Evolutionary conservation across 2,329 filamentous ascomycete species (phyloP), one percentile per base, ranked within the genome.

Genomic region (Chaetomium strumarium): DNA sequence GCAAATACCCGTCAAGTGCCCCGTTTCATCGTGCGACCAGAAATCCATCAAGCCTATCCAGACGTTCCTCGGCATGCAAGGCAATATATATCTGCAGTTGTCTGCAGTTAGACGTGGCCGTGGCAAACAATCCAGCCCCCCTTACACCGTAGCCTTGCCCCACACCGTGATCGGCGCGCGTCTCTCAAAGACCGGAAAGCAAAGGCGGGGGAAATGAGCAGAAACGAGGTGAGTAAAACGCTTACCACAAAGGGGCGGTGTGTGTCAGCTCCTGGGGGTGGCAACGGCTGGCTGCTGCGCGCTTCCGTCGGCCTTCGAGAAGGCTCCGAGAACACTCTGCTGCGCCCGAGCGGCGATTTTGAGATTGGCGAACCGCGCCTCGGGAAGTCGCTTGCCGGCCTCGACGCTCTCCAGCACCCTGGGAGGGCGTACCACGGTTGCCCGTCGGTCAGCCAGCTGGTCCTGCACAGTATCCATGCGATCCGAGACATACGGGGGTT

Each of bases 341-440:
- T 90, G 86, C 4, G 78, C 75, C 59, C 75, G 79, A 0, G 78
- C 67, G 7, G 81, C 83, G 46, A 87, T 67, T 60, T 80, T 83
- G 58, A 87, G 66, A 40, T 75, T 78, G 33, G 80, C 76, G 65
- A 91, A 96, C 49, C 80, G 75, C 29, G 83, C 78, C 70, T 96
- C 91, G 0, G 86, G 76, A 39, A 95, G 74, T 51, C 90, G 76
- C 66, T 81, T 88, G 3, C 85, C 86, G 1, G 79, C 83, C 60
- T 85, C 87, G 60, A 96, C 76, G 66, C 89, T 91, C 65, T 95
- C 88, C n/a, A 95, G 70, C 6, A 88, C 81, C 88, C 86, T 88
- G 52, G 43, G 11, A 49, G 29, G 39, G 45, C 29, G 46, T 34
- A 20, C 19, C 29, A 6, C 44, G 33, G 50, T 51, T 11, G 42